phyloP scores from a whole-genome alignment of 2,329 filamentous ascomycete genomes.

The Aspergillus chevalieri region DNA sequence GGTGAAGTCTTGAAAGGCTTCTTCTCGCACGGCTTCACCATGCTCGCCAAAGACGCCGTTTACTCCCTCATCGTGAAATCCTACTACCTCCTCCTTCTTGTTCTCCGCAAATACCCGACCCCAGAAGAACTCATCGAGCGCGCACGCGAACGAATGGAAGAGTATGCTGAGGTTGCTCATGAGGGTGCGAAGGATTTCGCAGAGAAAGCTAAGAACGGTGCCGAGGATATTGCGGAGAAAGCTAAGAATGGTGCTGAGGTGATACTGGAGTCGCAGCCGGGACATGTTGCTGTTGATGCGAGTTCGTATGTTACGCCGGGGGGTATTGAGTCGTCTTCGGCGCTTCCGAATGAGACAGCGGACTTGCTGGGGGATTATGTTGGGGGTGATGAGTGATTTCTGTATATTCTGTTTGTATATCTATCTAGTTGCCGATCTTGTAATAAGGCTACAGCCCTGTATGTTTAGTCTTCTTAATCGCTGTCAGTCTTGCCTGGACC shows the following conservation, averaged over 20 bases:
- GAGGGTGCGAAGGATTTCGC: constrained; percentile 33
- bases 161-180: constrained; percentile 36
- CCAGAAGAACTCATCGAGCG: constrained; percentile 35
- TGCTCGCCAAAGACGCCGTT: constrained; percentile 75
- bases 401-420: not conserved
- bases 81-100: constrained; percentile 60
- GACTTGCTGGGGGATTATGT: constrained; percentile 43
- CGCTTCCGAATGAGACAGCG: constrained; percentile 33
- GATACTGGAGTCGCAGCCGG: constrained; percentile 2
- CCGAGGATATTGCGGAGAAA: constrained; percentile 21
- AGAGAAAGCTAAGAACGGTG: constrained; percentile 21
- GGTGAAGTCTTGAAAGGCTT: constrained; percentile 78
- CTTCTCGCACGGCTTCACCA: constrained; percentile 78
- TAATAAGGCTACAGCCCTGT: too few species aligned
- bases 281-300: constrained; percentile 9
- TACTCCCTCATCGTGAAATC: constrained; percentile 65
- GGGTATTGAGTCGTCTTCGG: not conserved
- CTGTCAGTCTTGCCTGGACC: too few species aligned
- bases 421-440: too few species aligned
- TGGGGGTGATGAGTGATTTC: constrained; percentile 35
- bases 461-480: too few species aligned
- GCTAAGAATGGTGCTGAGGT: constrained; percentile 11
- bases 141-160: constrained; percentile 35
- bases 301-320: constrained; percentile 1
- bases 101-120: constrained; percentile 40